A percentile compares a stretch with the other conserved stretches of the same genome.
phyloP scores from a whole-genome alignment of 495 filamentous ascomycete species.

The Talaromyces borbonicus region DNA sequence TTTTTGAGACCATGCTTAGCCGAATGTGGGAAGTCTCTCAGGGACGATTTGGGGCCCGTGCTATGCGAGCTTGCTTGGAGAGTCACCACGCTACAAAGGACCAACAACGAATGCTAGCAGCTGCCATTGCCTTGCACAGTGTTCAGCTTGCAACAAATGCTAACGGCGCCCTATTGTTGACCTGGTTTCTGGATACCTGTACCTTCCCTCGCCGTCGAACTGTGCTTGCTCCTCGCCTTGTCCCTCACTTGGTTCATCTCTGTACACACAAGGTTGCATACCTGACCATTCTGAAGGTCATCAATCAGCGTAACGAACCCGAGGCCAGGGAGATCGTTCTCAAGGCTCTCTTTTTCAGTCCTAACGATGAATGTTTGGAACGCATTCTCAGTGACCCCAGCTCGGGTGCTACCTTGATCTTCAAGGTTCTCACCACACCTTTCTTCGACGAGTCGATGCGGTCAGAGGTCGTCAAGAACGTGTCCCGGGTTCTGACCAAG shows the following conservation, averaged over 20 bases:
- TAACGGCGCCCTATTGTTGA: slow-evolving; percentile 87
- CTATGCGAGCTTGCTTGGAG: slow-evolving; percentile 94
- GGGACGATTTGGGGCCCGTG: slow-evolving; percentile 86
- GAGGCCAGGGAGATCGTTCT: slow-evolving; percentile 90
- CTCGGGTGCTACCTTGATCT: slow-evolving; percentile 91
- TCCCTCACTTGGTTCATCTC: slow-evolving; percentile 92
- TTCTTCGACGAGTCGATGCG: slow-evolving; percentile 94
- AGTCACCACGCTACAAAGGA: slow-evolving; percentile 93
- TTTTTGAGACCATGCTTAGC: slow-evolving; percentile 94
- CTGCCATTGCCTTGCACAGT: slow-evolving; percentile 89
- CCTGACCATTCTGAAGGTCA: slow-evolving; percentile 92
- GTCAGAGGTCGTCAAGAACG: slow-evolving; percentile 77
- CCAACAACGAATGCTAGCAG: slow-evolving; percentile 90
- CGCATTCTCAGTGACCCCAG: slow-evolving; percentile 85
- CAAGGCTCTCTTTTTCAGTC: slow-evolving; percentile 89
- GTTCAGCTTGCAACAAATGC: slow-evolving; percentile 94
- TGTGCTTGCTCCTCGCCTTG: slow-evolving; percentile 83
- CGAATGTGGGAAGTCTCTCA: slow-evolving; percentile 92
- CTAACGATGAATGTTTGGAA: slow-evolving; percentile 76
- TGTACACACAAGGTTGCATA: slow-evolving; percentile 99
- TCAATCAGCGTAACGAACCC: slow-evolving; percentile 92
- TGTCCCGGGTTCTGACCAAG: slow-evolving; percentile 77
- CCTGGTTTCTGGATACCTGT: slow-evolving; percentile 98
- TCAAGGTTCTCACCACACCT: slow-evolving; percentile 95
- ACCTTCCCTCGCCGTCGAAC: slow-evolving; percentile 87